phyloP scores from a whole-genome alignment of 2,329 filamentous ascomycete species.

The Neurospora crassa region DNA sequence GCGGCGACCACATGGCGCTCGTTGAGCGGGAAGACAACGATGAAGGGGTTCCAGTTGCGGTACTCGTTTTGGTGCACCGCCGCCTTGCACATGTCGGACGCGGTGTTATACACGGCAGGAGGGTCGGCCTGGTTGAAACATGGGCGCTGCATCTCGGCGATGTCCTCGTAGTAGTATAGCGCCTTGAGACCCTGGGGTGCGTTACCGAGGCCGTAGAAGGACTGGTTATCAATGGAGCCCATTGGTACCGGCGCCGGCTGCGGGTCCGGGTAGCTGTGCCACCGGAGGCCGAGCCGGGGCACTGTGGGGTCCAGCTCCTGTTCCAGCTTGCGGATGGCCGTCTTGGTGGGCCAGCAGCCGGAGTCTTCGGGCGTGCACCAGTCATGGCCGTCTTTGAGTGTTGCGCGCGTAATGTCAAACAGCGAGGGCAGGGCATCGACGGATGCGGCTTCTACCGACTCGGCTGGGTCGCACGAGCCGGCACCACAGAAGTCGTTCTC shows the following conservation, averaged over 20 bases:
- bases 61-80: constrained; percentile 3
- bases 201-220: constrained; percentile 1
- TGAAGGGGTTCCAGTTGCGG: constrained; percentile 3
- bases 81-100: constrained; percentile 1
- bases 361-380: constrained; percentile 3
- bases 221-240: constrained; percentile 1
- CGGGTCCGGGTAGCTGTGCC: not conserved
- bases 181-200: not conserved
- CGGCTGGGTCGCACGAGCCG: constrained; percentile 3
- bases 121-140: not conserved
- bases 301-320: not conserved
- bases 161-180: constrained; percentile 1
- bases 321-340: constrained; percentile 2
- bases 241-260: constrained; percentile 2
- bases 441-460: not conserved
- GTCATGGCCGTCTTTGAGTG: not conserved
- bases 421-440: not conserved
- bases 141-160: constrained; percentile 3
- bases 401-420: not conserved
- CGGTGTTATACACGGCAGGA: not conserved
- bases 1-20: not conserved
- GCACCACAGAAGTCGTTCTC: constrained; percentile 1
- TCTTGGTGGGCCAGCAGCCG: constrained; percentile 3
- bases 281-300: constrained; percentile 3
- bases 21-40: constrained; percentile 3